Evolutionary conservation across 208 protist genomes (phyloP), one percentile per base, ranked within the genome.

Genomic region (Trypanosoma mega): DNA sequence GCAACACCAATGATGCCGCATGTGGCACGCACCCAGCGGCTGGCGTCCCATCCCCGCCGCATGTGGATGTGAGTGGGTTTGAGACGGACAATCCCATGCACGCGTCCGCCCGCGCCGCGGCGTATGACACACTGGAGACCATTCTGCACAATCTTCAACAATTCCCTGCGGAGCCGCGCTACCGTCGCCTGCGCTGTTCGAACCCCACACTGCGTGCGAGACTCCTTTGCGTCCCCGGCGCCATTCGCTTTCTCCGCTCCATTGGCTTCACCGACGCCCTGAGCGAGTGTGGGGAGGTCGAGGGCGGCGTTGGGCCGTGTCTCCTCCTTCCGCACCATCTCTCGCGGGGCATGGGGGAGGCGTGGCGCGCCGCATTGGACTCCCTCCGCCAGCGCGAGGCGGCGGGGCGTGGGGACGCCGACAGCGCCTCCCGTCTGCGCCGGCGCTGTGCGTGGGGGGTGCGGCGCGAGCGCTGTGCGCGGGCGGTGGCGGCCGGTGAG

Each of bases 221-320:
- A 50, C 51, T 92, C 12, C 72, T 86, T 52, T 11, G 56, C 9
- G 79, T 87, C 36, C 78, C 77, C 26, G 72, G 79, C 7, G 58
- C 52, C 16, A 59, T 71, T 24, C 27, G 44, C 7, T 57, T 92
- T 47, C 65, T 92, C 18, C 3, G 23, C 36, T 76, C 79, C 7
- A 26, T 61, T 30, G 85, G 85, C 16, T 90, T 90, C 51, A n/a
- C n/a, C n/a, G n/a, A n/a, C n/a, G 50, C 18, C n/a, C 57, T 62
- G 14, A 29, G 46, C 3, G 14, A 1, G 7, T n/a, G 21, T 37
- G 46, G 44, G 31, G 37, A 37, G 24, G 26, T 21, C 2, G 46
- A 48, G 11, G 7, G 18, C 23, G 14, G 26, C 23, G 31, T 16
- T 4, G 53, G 31, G 12, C 31, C 26, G 14, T 63, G 49, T 14